Evolutionary conservation across 208 protist genomes (phyloP).

Genomic region (Acanthamoeba healyi): DNA sequence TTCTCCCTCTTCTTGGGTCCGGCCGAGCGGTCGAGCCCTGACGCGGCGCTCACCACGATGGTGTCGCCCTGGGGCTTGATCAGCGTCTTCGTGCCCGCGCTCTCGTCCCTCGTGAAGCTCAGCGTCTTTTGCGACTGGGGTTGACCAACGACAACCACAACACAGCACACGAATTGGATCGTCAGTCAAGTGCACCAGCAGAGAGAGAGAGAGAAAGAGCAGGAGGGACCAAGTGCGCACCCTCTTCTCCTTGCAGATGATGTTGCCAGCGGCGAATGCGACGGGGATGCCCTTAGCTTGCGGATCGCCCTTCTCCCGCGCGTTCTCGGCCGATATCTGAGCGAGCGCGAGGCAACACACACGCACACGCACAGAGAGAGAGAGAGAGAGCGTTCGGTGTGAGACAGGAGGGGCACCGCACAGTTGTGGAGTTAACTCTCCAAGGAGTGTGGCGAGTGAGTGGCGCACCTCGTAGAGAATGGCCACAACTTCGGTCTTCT

Average conservation of each 20-base stretch:
- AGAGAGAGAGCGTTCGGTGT: too few relatives aligned
- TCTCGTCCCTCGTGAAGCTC: conserved; percentile 47
- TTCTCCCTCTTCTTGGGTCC: conserved; percentile 69
- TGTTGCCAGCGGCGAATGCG: conserved; percentile 24
- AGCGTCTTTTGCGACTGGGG: conserved; percentile 27
- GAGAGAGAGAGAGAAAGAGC: too few relatives aligned
- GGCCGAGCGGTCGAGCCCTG: conserved; percentile 21
- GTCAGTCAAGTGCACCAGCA: not conserved
- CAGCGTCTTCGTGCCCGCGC: not conserved
- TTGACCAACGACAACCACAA: not conserved
- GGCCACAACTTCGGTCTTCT: conserved; percentile 89
- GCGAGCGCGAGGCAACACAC: not conserved
- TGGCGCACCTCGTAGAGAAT: conserved; percentile 77
- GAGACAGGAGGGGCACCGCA: too few relatives aligned
- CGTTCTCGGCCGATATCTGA: conserved; percentile 49
- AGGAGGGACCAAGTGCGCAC: not conserved
- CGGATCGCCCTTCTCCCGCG: conserved; percentile 40
- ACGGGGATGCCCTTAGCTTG: conserved; percentile 67
- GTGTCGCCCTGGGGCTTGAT: conserved; percentile 46
- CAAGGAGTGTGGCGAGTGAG: too few relatives aligned
- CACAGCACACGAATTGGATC: too few relatives aligned
- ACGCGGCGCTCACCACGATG: not conserved
- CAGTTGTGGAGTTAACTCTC: too few relatives aligned
- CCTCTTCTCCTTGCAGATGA: conserved; percentile 43
- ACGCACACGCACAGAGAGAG: not conserved